Evolutionary conservation across 306 rosid species (phyloP), one percentile per base, ranked within the genome.

Genomic region (Mimosa pudica): DNA sequence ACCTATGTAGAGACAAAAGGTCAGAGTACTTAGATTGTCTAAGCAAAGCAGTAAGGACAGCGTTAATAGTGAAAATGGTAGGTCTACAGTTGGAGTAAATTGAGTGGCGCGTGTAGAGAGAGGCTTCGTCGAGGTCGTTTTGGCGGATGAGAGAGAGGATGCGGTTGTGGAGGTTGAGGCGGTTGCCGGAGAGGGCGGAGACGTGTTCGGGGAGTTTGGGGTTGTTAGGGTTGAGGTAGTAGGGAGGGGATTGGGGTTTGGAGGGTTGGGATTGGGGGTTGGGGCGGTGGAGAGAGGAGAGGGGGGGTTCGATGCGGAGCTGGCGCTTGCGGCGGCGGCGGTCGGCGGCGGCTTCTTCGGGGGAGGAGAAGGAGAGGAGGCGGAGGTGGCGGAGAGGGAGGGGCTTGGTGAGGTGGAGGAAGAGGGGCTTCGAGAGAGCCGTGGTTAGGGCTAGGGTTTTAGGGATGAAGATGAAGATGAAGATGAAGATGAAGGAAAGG

Each of bases 301-400:
- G 88, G 1, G 99, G 99, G 1, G 99, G 99, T 18, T 93, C 98
- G 76, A 89, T 91, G n/a, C 99, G 99, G 73, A 95, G 91, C 75
- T 94, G 94, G 71, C 99, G 99, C 75, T 95, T 93, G 10, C 98
- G 94, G 18, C 96, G 96, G 65, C 99, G 98, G 35, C 99, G 97
- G 65, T 91, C 97, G 0, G 98, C 98, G n/a, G 98, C 93, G 9
- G 99, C 99, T 80, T 93, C 98, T 64, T 95, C 99, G 0, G 98
- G 94, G 6, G 90, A 78, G 18, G 94, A 80, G 77, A 90, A 90
- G 44, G 94, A 90, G 82, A 88, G 92, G 52, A 71, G 83, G 24
- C 92, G 90, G 30, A 85, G 73, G 58, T 87, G 83, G 58, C 85
- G 83, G 82, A 86, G 38, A 3, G 3, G 70, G 49, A 5, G 47